Conservation (phyloP, 306 rosid genomes). For the Prosopis cineraria region DNA sequence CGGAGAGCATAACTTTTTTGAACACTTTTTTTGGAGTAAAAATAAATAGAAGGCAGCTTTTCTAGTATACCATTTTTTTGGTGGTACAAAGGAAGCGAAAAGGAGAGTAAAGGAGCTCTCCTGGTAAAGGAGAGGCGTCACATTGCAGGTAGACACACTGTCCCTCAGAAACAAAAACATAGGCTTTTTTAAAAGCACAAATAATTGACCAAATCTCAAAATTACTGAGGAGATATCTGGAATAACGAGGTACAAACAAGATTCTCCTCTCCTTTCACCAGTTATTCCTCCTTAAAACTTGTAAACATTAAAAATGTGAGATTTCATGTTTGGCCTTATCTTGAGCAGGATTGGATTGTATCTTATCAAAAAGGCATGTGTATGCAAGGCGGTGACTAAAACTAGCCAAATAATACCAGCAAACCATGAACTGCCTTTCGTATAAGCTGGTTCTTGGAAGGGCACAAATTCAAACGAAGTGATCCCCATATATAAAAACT, state of each 20-base stretch:
- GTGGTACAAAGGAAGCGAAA: background rate
- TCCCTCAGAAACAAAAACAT: background rate
- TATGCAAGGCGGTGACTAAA: too few species aligned
- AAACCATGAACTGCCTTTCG: background rate
- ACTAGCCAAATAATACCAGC: too few species aligned
- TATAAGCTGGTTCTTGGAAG: background rate
- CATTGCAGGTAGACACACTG: background rate
- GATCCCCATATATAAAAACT: conserved; percentile 1
- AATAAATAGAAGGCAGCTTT: background rate
- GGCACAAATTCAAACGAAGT: background rate
- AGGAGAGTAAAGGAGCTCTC: background rate
- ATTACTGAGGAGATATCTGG: background rate
- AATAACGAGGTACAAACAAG: background rate
- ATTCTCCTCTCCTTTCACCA: background rate
- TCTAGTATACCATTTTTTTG: background rate
- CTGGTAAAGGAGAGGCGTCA: background rate
- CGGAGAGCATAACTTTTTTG: background rate
- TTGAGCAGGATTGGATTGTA: too few species aligned
- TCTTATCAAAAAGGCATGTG: too few species aligned
- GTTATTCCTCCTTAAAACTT: background rate
- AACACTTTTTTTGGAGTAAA: background rate
- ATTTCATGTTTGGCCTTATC: too few species aligned
- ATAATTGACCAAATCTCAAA: background rate
- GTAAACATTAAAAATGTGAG: background rate
- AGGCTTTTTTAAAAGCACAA: background rate